Evolutionary conservation across 352 stramenopile genomes (phyloP), one percentile per base, ranked within the genome.

Genomic region (Phytopythium kandeliae): DNA sequence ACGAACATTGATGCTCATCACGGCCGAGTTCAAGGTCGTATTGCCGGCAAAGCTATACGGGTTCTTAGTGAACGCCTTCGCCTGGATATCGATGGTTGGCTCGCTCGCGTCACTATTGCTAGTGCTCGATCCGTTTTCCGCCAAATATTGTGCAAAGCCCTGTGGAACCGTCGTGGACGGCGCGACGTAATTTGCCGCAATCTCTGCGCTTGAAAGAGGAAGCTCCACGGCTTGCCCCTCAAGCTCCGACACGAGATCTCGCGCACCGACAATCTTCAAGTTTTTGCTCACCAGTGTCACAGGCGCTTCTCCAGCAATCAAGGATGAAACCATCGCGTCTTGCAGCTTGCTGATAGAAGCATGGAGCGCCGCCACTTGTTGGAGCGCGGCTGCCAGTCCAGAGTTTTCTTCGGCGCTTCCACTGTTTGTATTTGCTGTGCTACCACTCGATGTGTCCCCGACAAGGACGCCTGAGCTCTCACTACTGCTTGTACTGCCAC

Each of bases 211-310:
- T 0, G 65, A 67, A 2, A 83, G 60, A 4, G 75, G 75, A 0
- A 83, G 40, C 15, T 58, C 45, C 11, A 86, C 47, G 13, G 52
- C 40, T 0, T 37, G 51, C 7, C 69, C 69, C 51, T 83, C 73
- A 17, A 86, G 64, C 5, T 70, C 45, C 28, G 72, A 79, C 5
- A 61, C 72, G 0, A 48, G 64, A 50, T 85, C 75, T 8, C 77
- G 63, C 8, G 55, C 56, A 1, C 63, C 72, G 2, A 82, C 65
- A 7, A 88, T 67, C 37, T 76, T 70, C 10, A 88, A 51, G 24
- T 88, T 88, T 59, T 85, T 85, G 0, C 74, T 81, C 19, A 86
- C 60, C 0, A 88, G 62, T 2, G 69, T 88, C 35, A 71, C 64
- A 0, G 74, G 63, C 2, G 52, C 58, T 60, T 88, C 77, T 8